Evolutionary conservation across 2,329 filamentous ascomycete genomes (phyloP), one percentile per base, ranked within the genome.

Genomic region (Elsinoe fawcettii): DNA sequence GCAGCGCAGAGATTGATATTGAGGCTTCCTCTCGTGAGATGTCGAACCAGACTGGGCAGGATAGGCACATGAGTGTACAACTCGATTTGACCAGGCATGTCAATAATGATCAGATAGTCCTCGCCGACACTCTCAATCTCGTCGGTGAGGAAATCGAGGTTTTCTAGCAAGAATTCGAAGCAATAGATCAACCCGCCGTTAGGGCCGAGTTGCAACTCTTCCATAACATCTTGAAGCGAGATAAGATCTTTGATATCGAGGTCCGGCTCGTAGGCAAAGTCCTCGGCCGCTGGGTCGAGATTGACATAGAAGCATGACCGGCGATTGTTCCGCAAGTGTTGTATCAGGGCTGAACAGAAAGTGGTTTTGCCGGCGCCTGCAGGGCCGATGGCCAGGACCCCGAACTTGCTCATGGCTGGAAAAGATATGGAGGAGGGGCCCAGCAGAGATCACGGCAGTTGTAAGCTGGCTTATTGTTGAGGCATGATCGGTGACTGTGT

Each of bases 11-110:
- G 83, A 66, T 87, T 89, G 69, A 97, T 87, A 72, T 96, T 92
- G 63, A 97, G 79, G 18, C 85, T 82, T 7, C 91, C 91, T 9
- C 87, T 83, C 41, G 86, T 90, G 54, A 97, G 80, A 69, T 89
- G 89, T 66, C 85, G 86, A 63, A 92, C 85, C 49, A 99, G 81
- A 18, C 84, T 82, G 1, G 93, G 93, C 30, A 99, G 77, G 63
- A 99, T 87, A 37, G 93, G 93, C 32, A 97, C 88, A 70, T 99
- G 93, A 2, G 92, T 97, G 75, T 97, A 99, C 12, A 99, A 83
- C 75, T 99, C 93, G 72, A 99, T 97, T 76, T 99, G 93, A 58
- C 93, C 93, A 0, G 93, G 93, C 88, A 97, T 96, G 74, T 99
- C 93, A 74, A 99, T 90, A 62, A 99, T 88, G 72, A 97, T 95